Conservation (phyloP, 192 early-diverging fungal genomes). For the Lobosporangium transversale region DNA sequence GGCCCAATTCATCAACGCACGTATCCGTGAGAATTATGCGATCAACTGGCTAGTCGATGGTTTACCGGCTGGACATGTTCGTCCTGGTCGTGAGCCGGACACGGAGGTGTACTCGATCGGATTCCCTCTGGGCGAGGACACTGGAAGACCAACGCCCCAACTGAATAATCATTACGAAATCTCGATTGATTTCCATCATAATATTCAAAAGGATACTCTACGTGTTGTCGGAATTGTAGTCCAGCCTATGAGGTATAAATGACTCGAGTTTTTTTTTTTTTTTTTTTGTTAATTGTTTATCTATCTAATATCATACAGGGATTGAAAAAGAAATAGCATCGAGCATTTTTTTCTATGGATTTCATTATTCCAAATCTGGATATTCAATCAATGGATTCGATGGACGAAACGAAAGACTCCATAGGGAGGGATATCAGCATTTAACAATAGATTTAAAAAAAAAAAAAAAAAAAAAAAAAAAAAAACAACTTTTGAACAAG, state of each 20-base stretch:
- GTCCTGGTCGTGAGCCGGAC: constrained; percentile 62
- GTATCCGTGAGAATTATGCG: constrained; percentile 80
- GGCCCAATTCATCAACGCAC: constrained; percentile 87
- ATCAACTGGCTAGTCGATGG: constrained; percentile 93
- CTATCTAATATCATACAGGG: neutral
- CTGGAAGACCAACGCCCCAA: constrained; percentile 13
- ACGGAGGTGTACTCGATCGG: constrained; percentile 77
- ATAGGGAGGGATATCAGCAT: no score
- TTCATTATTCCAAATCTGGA: neutral
- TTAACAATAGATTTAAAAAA: no score
- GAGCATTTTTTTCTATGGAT: neutral
- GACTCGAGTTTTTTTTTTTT: neutral
- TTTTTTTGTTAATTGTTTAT: neutral
- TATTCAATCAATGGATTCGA: no score
- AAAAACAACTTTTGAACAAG: no score
- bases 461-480: no score
- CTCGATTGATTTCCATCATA: constrained; percentile 81
- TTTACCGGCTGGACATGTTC: constrained; percentile 82
- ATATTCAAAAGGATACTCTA: constrained; percentile 63
- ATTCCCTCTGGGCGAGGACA: constrained; percentile 75
- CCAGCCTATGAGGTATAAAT: constrained; percentile 66
- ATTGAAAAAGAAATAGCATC: no score
- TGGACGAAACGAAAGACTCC: no score
- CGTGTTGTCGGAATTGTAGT: constrained; percentile 94
- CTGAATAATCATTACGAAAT: constrained; percentile 94